A percentile compares a stretch with the other conserved stretches of the same genome.
phyloP scores from a whole-genome alignment of 345 rosid genomes.

The Erodium maritimum region DNA sequence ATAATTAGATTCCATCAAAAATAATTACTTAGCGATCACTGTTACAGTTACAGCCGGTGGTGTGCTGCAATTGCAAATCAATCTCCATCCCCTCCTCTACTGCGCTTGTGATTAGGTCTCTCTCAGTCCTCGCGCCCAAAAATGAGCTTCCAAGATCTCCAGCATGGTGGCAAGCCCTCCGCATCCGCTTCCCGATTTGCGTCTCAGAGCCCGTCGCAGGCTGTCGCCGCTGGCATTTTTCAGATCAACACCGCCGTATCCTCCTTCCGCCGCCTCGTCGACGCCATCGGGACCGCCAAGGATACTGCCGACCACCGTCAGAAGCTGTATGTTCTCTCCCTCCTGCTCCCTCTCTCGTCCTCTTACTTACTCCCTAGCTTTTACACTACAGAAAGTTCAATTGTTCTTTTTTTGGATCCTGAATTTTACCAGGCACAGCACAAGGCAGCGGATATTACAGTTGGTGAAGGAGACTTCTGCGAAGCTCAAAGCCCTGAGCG shows the following conservation, averaged over 20 bases:
- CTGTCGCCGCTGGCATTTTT: conserved; percentile 53
- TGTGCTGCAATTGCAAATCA: neutral
- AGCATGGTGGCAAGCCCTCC: conserved; percentile 21
- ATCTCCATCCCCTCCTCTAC: neutral
- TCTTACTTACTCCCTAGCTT: neutral
- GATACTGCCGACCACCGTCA: conserved; percentile 61
- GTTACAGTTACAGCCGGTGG: neutral
- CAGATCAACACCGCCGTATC: conserved; percentile 56
- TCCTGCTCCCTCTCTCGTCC: neutral
- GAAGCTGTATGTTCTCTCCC: conserved; percentile 22
- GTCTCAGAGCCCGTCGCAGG: conserved; percentile 34
- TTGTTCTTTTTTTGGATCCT: neutral
- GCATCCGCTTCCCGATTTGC: conserved; percentile 19
- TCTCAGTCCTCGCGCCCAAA: neutral
- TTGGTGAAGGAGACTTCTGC: conserved; percentile 56
- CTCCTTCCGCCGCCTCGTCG: conserved; percentile 48
- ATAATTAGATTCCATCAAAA: too few species aligned
- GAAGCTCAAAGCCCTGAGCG: conserved; percentile 47
- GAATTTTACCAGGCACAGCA: conserved; percentile 26
- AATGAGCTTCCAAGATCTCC: conserved; percentile 55
- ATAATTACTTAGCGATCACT: neutral
- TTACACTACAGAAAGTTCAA: too few species aligned
- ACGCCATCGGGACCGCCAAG: conserved; percentile 45
- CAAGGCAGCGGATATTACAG: conserved; percentile 51
- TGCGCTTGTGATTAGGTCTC: neutral